Conservation (phyloP, 2,329 filamentous ascomycete species). For the Pyrenophora graminea region DNA sequence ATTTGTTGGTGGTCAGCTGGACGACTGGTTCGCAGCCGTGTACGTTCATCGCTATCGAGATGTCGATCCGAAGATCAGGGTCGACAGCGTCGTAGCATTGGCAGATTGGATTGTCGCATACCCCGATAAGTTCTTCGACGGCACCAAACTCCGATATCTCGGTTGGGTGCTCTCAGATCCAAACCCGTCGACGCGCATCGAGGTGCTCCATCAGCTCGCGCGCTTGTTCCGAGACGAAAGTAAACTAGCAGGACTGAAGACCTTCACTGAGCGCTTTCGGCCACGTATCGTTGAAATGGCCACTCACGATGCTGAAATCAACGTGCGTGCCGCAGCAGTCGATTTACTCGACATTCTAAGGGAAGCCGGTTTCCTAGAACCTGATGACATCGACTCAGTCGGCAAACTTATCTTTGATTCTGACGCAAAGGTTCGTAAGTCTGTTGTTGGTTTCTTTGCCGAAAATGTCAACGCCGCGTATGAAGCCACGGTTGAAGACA, state of each 20-base stretch:
- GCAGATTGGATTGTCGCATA: slow-evolving; percentile 86
- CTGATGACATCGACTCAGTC: slow-evolving; percentile 85
- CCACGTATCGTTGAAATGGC: slow-evolving; percentile 90
- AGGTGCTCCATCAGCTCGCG: slow-evolving; percentile 81
- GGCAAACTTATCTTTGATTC: slow-evolving; percentile 88
- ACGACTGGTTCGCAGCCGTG: slow-evolving; percentile 87
- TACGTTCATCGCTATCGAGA: slow-evolving; percentile 97
- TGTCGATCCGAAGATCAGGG: slow-evolving; percentile 84
- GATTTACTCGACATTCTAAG: slow-evolving; percentile 81
- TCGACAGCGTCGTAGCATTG: slow-evolving; percentile 84
- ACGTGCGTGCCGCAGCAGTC: slow-evolving; percentile 79
- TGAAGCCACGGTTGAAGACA: slow-evolving; percentile 77
- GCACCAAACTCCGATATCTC: slow-evolving; percentile 86
- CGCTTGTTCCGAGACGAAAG: slow-evolving; percentile 80
- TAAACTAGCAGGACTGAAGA: slow-evolving; percentile 74
- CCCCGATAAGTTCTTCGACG: slow-evolving; percentile 87
- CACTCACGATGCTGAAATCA: slow-evolving; percentile 78
- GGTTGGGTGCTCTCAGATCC: slow-evolving; percentile 94
- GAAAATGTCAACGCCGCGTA: slow-evolving; percentile 83
- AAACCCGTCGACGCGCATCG: slow-evolving; percentile 72
- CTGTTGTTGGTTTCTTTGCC: slow-evolving; percentile 87
- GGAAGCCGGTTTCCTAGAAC: slow-evolving; percentile 83
- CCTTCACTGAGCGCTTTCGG: slow-evolving; percentile 92
- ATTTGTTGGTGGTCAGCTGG: slow-evolving; percentile 71
- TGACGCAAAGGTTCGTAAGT: slow-evolving; percentile 81